Evolutionary conservation across 345 rosid species (phyloP), one percentile per base, ranked within the genome.

Genomic region (Litchi chinensis): DNA sequence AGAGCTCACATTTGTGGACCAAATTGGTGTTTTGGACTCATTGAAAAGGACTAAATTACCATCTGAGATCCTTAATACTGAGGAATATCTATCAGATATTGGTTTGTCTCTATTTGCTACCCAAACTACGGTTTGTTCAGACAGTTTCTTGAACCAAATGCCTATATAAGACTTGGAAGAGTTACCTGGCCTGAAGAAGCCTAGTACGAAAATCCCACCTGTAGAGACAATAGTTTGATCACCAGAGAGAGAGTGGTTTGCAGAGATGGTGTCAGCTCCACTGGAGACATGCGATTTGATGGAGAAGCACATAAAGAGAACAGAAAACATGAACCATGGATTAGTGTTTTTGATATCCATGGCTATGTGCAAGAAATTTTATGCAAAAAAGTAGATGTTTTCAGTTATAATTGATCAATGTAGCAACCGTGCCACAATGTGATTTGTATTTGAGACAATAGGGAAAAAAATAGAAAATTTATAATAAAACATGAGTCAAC

Each of bases 161-260:
- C 85, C 85, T 16, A 82, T 66, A 10, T 82, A 83, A 37, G 40
- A 60, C 15, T 76, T 72, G 10, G 77, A 43, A 60, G 85, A 79
- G 24, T 72, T 76, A 40, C 75, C 85, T 50, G 82, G 85, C 5
- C 0, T 60, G 85, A 83, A 79, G 80, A 83, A 83, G 2, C 85
- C 85, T 5, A 79, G 59, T 15, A 8, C 66, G 65, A 83, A 79
- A 65, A 41, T 26, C 6, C 67, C 75, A 1, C 78, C 82, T 6
- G 60, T n/a, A 10, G 85, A 83, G 37, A 26, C 46, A 18, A 82
- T 65, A 12, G 85, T 82, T 5, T 57, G 71, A 16, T 72, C n/a
- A 4, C 82, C 85, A 8, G 83, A 83, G 2, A 83, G 78, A 37
- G 85, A 48, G 1, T 70, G 77, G 57, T 60, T 71, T 43, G 65